Evolutionary conservation across 2,329 filamentous ascomycete species (phyloP).

Genomic region (Clonostachys solani): DNA sequence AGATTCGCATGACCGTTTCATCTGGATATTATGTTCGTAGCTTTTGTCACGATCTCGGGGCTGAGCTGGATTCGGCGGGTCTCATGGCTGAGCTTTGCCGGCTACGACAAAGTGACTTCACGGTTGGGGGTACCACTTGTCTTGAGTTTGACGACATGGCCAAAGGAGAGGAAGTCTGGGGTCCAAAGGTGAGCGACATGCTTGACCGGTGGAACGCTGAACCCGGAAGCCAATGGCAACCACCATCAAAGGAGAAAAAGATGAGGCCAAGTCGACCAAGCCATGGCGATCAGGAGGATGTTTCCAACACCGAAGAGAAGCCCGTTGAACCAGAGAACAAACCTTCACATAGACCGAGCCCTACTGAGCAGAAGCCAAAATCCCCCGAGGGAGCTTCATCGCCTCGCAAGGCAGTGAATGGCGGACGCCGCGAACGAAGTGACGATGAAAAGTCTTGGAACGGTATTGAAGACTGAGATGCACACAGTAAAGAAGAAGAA

Average conservation of each 20-base stretch:
- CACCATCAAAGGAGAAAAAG: constrained; percentile 1
- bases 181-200: constrained; percentile 59
- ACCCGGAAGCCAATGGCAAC: constrained; percentile 3
- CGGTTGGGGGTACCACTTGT: constrained; percentile 64
- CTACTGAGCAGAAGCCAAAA: no score
- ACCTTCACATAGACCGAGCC: no score
- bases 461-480: constrained; percentile 29
- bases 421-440: not conserved
- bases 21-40: constrained; percentile 97
- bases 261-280: constrained; percentile 9
- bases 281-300: constrained; percentile 8
- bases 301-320: not conserved
- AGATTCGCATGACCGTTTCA: constrained; percentile 85
- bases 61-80: constrained; percentile 74
- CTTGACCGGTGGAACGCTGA: constrained; percentile 36
- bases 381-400: no score
- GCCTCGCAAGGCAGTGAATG: no score
- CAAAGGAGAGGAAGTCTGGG: constrained; percentile 79
- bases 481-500: no score
- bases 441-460: constrained; percentile 39
- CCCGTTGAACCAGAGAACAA: no score
- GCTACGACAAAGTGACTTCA: constrained; percentile 78
- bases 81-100: constrained; percentile 84
- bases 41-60: constrained; percentile 86
- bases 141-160: constrained; percentile 74